Percentiles rank a stretch among this genome's conserved stretches.
Evolutionary conservation across 495 filamentous ascomycete species (phyloP).

Genomic region (Neohortaea acidophila): DNA sequence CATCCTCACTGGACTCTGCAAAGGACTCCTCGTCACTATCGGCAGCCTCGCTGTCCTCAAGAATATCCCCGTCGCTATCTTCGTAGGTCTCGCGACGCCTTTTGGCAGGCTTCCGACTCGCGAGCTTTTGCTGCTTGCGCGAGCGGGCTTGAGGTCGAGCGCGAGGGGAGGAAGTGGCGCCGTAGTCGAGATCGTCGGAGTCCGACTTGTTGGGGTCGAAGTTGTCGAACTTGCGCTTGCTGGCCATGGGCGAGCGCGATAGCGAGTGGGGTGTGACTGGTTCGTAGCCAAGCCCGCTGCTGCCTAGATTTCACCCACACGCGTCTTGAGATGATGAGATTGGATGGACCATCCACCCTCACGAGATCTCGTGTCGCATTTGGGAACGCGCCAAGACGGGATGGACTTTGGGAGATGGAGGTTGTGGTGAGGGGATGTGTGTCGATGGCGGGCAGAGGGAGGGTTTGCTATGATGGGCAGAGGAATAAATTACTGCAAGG

Average conservation of each 20-base stretch:
- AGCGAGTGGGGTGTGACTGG: too few species aligned
- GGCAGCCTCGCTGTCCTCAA: constrained; percentile 31
- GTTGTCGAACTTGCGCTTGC: constrained; percentile 57
- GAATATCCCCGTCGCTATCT: constrained; percentile 52
- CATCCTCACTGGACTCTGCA: constrained; percentile 37
- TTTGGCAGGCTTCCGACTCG: constrained; percentile 30
- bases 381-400: too few species aligned
- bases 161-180: constrained; percentile 1
- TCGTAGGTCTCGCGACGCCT: constrained; percentile 33
- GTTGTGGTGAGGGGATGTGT: too few species aligned
- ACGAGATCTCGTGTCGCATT: too few species aligned
- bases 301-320: too few species aligned
- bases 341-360: too few species aligned
- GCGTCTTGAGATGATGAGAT: too few species aligned
- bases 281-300: too few species aligned
- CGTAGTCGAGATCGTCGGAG: constrained; percentile 47
- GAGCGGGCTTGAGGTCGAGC: constrained; percentile 16
- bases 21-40: constrained; percentile 6
- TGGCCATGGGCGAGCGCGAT: constrained; percentile 4
- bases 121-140: constrained; percentile 2
- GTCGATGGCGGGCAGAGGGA: too few species aligned
- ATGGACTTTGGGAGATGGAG: too few species aligned
- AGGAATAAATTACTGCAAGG: too few species aligned
- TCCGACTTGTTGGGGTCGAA: constrained; percentile 76
- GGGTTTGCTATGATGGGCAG: too few species aligned